Percentiles rank a stretch among this genome's conserved stretches.
Conservation (phyloP, 805 yeast genomes). For the Myxozyma vanderwaltii region DNA sequence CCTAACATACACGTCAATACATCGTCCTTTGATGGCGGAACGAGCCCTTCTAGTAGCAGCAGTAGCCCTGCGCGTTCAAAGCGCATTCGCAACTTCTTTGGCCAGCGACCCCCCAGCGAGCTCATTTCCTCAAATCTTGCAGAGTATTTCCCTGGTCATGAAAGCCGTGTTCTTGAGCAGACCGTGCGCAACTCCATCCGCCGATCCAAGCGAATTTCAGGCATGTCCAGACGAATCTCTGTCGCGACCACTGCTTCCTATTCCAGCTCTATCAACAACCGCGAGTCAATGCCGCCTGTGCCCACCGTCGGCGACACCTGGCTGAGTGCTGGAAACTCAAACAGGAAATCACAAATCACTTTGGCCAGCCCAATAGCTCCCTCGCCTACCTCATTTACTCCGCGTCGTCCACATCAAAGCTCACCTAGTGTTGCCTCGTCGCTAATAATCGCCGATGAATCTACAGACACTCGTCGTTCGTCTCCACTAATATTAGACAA, state of each 20-base stretch:
- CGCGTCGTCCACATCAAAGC: neutral
- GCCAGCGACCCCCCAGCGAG: slow-evolving; percentile 92
- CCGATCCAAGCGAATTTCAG: slow-evolving; percentile 65
- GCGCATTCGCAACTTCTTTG: slow-evolving; percentile 56
- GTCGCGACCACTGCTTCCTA: slow-evolving; percentile 40
- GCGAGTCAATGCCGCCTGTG: slow-evolving; percentile 32
- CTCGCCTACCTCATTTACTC: too few relatives aligned
- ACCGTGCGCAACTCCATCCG: slow-evolving; percentile 84
- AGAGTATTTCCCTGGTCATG: slow-evolving; percentile 88
- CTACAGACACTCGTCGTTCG: neutral
- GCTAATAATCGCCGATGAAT: slow-evolving; percentile 3
- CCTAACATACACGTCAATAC: neutral
- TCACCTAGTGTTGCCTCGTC: slow-evolving; percentile 10
- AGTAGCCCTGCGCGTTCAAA: slow-evolving; percentile 21
- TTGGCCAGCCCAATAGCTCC: neutral
- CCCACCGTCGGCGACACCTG: slow-evolving; percentile 54
- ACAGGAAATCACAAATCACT: neutral
- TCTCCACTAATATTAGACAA: neutral
- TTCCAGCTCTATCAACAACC: slow-evolving; percentile 16
- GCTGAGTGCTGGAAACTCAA: slow-evolving; percentile 40
- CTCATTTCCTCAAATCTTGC: slow-evolving; percentile 84
- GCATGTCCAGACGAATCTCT: slow-evolving; percentile 41
- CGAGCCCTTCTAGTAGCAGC: neutral
- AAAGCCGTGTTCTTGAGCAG: slow-evolving; percentile 66
- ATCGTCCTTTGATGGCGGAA: neutral